Percentiles rank a stretch among this genome's conserved stretches.
Evolutionary conservation across 768 basidiomycete genomes (phyloP).

Genomic region (Suillus weaverae): DNA sequence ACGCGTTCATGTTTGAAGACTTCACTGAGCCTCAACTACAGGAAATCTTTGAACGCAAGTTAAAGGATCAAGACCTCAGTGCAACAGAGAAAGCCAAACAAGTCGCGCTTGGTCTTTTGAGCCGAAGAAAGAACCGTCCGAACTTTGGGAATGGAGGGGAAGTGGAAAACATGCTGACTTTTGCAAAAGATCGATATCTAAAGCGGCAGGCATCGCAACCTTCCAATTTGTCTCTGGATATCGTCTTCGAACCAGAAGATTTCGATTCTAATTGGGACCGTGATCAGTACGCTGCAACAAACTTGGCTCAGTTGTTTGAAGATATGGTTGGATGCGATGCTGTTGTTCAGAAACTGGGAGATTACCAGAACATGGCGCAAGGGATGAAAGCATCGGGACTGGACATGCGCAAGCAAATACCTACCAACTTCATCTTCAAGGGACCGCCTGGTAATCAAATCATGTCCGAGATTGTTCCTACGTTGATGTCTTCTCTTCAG

Average conservation of each 20-base stretch:
- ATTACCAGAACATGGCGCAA: constrained; percentile 52
- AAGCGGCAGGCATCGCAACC: constrained; percentile 34
- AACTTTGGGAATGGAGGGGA: constrained; percentile 69
- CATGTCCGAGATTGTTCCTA: not conserved
- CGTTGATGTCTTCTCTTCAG: constrained; percentile 28
- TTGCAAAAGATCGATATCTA: constrained; percentile 52
- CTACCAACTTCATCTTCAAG: constrained; percentile 66
- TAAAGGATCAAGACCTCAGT: constrained; percentile 54
- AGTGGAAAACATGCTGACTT: constrained; percentile 57
- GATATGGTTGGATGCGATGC: constrained; percentile 63
- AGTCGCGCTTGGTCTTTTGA: constrained; percentile 51
- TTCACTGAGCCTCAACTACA: constrained; percentile 54
- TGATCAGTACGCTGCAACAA: constrained; percentile 42
- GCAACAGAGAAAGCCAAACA: constrained; percentile 58
- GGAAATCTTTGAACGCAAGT: constrained; percentile 53
- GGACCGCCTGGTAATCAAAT: constrained; percentile 60
- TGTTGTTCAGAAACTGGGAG: constrained; percentile 47
- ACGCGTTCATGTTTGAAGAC: constrained; percentile 69
- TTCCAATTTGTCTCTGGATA: constrained; percentile 18
- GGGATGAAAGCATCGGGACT: constrained; percentile 40
- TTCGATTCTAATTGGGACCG: constrained; percentile 65
- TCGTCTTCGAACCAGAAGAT: constrained; percentile 46
- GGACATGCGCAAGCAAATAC: constrained; percentile 53
- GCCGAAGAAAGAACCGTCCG: constrained; percentile 40
- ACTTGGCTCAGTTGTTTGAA: constrained; percentile 57